These are phyloP conservation scores for Polyporus tsugae DNA, from an alignment of 1,284 basidiomycete genomes.

Conservation along the genomic window DNA sequence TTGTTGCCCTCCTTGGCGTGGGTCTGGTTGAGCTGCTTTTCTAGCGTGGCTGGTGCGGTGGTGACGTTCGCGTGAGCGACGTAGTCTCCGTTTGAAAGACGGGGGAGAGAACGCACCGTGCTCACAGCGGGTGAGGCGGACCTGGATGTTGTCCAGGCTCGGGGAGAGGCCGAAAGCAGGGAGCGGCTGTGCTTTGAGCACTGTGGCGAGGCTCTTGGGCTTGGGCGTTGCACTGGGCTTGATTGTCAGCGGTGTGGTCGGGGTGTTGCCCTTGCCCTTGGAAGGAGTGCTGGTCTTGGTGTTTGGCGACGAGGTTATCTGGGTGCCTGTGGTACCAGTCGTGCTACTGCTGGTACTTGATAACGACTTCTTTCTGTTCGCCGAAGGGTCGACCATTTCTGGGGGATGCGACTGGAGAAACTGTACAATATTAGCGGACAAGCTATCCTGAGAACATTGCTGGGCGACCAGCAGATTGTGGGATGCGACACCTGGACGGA, in stretches of 20 bases:
- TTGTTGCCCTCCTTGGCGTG: background rate
- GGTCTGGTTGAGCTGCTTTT: background rate
- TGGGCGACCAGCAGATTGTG: background rate
- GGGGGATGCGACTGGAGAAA: background rate
- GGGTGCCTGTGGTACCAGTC: background rate
- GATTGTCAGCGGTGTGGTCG: background rate
- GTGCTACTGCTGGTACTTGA: background rate
- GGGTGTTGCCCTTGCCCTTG: too few species aligned
- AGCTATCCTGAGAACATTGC: background rate
- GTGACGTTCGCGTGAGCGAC: background rate
- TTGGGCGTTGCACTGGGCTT: background rate
- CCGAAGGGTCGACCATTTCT: background rate
- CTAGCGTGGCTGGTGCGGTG: background rate
- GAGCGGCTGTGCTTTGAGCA: slow-evolving; percentile 18
- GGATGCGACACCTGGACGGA: background rate
- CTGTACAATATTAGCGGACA: background rate
- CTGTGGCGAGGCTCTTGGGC: background rate
- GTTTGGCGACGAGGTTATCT: too few species aligned
- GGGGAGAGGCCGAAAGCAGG: slow-evolving; percentile 17
- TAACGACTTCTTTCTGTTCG: background rate
- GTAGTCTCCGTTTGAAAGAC: background rate
- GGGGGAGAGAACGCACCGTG: slow-evolving; percentile 8
- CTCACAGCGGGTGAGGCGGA: slow-evolving; percentile 20
- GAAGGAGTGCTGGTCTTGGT: background rate
- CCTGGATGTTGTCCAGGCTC: slow-evolving; percentile 15